Evolutionary conservation across 1,284 basidiomycete species (phyloP), one percentile per base, ranked within the genome.

Genomic region (Pyrrhoderma lamaoense): DNA sequence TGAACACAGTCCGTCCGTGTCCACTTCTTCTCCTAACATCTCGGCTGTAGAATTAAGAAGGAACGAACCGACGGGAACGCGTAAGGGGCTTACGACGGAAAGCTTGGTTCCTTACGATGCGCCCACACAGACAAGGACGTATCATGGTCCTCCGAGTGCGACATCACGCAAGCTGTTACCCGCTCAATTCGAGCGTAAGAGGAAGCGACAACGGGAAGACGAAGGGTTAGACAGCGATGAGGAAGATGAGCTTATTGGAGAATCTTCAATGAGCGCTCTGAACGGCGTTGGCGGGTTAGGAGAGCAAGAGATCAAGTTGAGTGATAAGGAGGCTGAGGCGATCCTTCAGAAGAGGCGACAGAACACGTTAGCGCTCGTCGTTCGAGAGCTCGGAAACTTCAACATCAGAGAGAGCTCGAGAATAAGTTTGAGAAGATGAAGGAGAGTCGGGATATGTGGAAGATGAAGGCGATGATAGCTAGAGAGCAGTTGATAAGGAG

Each of bases 341-440:
- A 89, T 91, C 58, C 84, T 83, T 65, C 72, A 72, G 22, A 91
- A 91, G 74, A 76, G 88, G 39, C 74, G 83, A 2, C 82, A 85
- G 64, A 91, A 91, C 65, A 90, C 88, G 1, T 64, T 91, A 11
- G 89, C 88, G 88, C 88, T 38, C 74, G 88, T 5, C 75, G 84
- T 49, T 81, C 77, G 58, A 73, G 88, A 5, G 80, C 81, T 75
- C 74, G 89, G 40, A 91, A 90, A 73, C 68, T 86, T 22, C 79
- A 85, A 70, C 76, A 87, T 58, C 76, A 85, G 61, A 73, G 75
- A 54, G 70, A 74, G 59, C 65, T 90, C 48, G 80, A 88, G 71
- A 64, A 70, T 8, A 64, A 61, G 35, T 61, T 81, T 31, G 75
- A 77, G 42, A 65, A 60, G 37, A 64, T 77, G 62, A 70, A 70